Conservation (phyloP, 768 basidiomycete genomes). For the Boletellus ananas region DNA sequence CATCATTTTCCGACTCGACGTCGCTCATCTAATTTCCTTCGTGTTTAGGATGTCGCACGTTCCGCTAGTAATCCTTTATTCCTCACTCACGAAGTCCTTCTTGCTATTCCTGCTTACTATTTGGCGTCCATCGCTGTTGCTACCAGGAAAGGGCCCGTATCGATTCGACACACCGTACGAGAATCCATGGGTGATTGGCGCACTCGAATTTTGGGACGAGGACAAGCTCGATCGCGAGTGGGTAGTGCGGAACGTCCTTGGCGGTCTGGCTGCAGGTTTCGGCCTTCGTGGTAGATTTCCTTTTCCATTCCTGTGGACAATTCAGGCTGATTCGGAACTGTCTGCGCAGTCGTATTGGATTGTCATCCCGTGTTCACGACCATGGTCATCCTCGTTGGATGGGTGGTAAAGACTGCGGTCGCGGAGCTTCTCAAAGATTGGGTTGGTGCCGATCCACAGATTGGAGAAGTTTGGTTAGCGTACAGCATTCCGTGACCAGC, state of each 20-base stretch:
- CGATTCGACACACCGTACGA: slow-evolving; percentile 27
- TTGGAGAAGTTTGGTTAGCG: slow-evolving; percentile 70
- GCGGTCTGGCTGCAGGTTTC: slow-evolving; percentile 85
- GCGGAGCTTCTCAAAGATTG: slow-evolving; percentile 60
- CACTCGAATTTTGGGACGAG: slow-evolving; percentile 61
- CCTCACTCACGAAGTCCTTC: slow-evolving; percentile 80
- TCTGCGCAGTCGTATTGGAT: slow-evolving; percentile 66
- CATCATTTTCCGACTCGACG: too few relatives aligned
- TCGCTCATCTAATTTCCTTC: not conserved
- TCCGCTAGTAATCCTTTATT: slow-evolving; percentile 77
- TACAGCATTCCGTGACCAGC: slow-evolving; percentile 67
- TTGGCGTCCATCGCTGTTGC: slow-evolving; percentile 54
- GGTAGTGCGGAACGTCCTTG: slow-evolving; percentile 78
- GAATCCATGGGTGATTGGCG: slow-evolving; percentile 35
- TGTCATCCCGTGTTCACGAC: slow-evolving; percentile 72
- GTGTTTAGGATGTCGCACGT: slow-evolving; percentile 60
- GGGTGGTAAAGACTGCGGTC: slow-evolving; percentile 64
- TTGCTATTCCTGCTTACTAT: slow-evolving; percentile 78
- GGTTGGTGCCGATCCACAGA: slow-evolving; percentile 57
- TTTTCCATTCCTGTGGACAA: not conserved
- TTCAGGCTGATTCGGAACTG: not conserved
- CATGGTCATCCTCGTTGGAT: slow-evolving; percentile 69
- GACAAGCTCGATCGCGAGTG: slow-evolving; percentile 77
- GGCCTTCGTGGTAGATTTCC: slow-evolving; percentile 63
- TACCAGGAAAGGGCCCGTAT: slow-evolving; percentile 18